phyloP scores from a whole-genome alignment of 129 eudicot species.

The Flaveria ramosissima region DNA sequence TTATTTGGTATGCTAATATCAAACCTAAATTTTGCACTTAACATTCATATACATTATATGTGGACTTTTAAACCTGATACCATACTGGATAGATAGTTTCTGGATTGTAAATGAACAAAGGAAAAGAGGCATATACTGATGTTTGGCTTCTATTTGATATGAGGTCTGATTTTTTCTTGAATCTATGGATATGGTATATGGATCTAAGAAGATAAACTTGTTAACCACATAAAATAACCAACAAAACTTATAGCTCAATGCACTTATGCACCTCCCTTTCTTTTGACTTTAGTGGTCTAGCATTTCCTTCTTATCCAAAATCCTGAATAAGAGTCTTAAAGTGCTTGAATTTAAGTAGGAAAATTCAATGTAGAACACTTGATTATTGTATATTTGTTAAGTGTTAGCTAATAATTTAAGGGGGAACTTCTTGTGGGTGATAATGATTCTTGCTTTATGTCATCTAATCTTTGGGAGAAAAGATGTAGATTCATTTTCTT shows the following conservation, averaged over 20 bases:
- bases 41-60: background rate
- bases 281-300: constrained; percentile 17
- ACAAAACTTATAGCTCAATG: background rate
- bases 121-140: background rate
- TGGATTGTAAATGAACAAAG: constrained; percentile 1
- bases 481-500: no score
- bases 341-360: constrained; percentile 14
- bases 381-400: background rate
- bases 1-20: background rate
- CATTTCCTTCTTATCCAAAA: constrained; percentile 7
- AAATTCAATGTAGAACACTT: constrained; percentile 11
- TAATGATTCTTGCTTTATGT: background rate
- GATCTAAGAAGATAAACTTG: background rate
- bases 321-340: background rate
- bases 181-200: constrained; percentile 13
- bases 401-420: constrained; percentile 1
- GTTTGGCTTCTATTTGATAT: constrained; percentile 16
- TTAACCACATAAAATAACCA: background rate
- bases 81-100: background rate
- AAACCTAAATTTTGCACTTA: background rate
- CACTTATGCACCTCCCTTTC: constrained; percentile 22
- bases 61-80: background rate
- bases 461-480: background rate
- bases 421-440: background rate
- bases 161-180: background rate